Evolutionary conservation across 768 basidiomycete species (phyloP).

Genomic region (Fomitopsis pulvina): DNA sequence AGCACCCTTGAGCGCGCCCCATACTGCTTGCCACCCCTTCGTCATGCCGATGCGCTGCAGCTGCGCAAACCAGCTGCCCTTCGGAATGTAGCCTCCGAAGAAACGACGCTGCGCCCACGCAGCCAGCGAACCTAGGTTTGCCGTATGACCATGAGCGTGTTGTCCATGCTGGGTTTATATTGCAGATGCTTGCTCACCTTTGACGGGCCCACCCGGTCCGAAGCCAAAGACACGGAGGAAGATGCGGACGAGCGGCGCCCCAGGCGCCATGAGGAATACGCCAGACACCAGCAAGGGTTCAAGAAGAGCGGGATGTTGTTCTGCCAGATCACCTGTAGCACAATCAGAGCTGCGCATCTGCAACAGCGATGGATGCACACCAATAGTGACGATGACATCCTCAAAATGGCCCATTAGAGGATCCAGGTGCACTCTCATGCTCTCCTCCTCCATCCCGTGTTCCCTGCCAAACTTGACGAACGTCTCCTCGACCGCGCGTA

Average conservation of each 20-base stretch:
- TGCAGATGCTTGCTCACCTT: constrained; percentile 1
- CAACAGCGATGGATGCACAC: neutral
- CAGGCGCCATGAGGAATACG: constrained; percentile 24
- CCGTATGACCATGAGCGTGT: neutral
- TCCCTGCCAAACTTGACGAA: constrained; percentile 19
- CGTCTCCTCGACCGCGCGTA: constrained; percentile 22
- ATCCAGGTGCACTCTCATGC: constrained; percentile 16
- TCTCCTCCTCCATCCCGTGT: constrained; percentile 22
- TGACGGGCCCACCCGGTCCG: constrained; percentile 23
- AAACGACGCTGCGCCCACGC: constrained; percentile 31
- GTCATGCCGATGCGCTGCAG: constrained; percentile 28
- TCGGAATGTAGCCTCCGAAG: constrained; percentile 24
- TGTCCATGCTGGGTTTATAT: neutral
- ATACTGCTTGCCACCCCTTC: neutral
- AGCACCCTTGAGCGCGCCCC: neutral
- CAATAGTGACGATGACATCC: neutral
- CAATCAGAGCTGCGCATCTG: neutral
- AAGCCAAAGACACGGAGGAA: constrained; percentile 30
- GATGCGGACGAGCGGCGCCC: constrained; percentile 24
- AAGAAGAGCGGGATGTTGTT: constrained; percentile 29
- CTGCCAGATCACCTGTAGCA: constrained; percentile 27
- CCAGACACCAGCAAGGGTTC: constrained; percentile 17
- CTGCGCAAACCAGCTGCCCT: constrained; percentile 29
- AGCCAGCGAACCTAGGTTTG: constrained; percentile 26
- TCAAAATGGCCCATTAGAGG: constrained; percentile 18